Evolutionary conservation across 495 filamentous ascomycete genomes (phyloP), one percentile per base, ranked within the genome.

Genomic region (Penicillium macrosclerotiorum): DNA sequence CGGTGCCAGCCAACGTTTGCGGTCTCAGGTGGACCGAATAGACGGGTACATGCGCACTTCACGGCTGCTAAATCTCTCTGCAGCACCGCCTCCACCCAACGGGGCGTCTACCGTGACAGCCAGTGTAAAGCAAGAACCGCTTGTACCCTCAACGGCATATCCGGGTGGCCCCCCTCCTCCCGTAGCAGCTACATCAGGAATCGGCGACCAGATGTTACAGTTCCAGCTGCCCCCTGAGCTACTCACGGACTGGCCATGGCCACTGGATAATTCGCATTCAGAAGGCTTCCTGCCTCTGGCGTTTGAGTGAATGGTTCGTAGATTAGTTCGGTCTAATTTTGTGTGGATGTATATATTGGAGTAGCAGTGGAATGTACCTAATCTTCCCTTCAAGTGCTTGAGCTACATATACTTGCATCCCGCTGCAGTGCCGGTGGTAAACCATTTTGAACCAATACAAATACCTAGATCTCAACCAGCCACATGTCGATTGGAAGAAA

Each of bases 31-130:
- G 4, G 60, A 68, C 5, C 63, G 64, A 26, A 74, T 77, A 24
- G 75, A 78, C 51, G 64, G 68, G 20, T 77, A 73, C 50, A 75
- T 78, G 65, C 58, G 57, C 16, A 60, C 59, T 22, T 67, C 65
- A 32, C 52, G 60, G 13, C 40, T 54, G 0, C 19, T 58, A 2
- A 57, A 57, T 44, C 27, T 50, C 26, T 38, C 42, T n/a, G 44
- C 37, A 11, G 30, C 49, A 20, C 53, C 51, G 14, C 50, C 31
- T 9, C 44, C 46, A 8, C 41, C 45, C 0, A 51, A 47, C 23
- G 43, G 45, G 12, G 47, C 31, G 18, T 27, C 37, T 26, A 6
- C 45, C 4, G 19, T 46, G 5, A 37, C 45, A 3, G 18, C 51
- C 4, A 43, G 49, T 24, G 18, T 39, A 8, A 52, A 62, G 26